Base-by-base conservation (phyloP, 371 early-diverging fungal genomes). In the Mucor velutinosus region DNA sequence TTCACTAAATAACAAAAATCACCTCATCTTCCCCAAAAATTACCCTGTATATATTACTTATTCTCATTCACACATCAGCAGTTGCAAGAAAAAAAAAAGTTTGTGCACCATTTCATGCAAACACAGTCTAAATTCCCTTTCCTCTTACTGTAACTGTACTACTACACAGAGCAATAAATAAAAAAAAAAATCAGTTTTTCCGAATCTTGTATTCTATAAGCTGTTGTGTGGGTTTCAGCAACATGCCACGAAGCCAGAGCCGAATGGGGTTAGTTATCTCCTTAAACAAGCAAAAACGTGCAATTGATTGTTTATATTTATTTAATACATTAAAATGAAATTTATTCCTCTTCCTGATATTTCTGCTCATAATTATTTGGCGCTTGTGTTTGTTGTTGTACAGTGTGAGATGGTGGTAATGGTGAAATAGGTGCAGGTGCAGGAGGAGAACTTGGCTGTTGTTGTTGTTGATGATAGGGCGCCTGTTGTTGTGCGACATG, bases 1-100 rank as follows among this genome's bases (percentile, higher is more conserved):
- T 82, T 57, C 80, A 78, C 37, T 75, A 49, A 69, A n/a, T 10
- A n/a, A n/a, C 17, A 29, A 29, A 55, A 25, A 55, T 45, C 15
- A 45, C 21, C 17, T 45, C 17, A 29, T 27, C 14, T 30, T 11
- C 55, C 4, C 55, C 0, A 17, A 19, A 19, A 17, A 19, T 17
- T 17, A 45, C 17, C 17, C 21, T 49, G 49, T 49, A 49, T 23
- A 49, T 29, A 61, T 2, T 29, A 47, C 19, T 47, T 47, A 49
- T 3, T 45, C 11, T n/a, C 41, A 11, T 15, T 8, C 25, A 59
- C 33, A 35, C 58, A 35, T 35, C 10, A 35, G 2, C 35, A 35
- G 35, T 35, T 35, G 35, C 35, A 35, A 35, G 6, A 30, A 41
- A 41, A 14, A 41, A 55, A 41, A 45, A 47, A 58, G 19, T 29